Conservation (phyloP, 768 basidiomycete genomes). For the Calocybe cyanea region DNA sequence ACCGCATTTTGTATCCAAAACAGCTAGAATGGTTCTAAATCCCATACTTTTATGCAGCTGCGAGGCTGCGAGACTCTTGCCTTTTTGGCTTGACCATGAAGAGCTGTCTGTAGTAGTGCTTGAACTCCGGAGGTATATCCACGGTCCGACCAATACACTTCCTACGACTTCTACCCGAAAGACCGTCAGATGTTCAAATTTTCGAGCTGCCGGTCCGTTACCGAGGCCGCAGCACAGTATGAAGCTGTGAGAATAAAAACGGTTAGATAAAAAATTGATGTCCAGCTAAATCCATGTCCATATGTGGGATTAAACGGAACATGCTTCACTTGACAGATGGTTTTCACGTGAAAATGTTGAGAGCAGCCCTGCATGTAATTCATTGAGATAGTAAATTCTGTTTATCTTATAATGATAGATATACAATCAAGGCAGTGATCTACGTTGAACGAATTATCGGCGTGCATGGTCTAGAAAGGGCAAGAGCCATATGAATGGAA, state of each 20-base stretch:
- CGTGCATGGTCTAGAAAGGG: not conserved
- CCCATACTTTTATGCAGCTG: not conserved
- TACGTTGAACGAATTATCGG: too few relatives aligned
- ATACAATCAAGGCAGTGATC: too few relatives aligned
- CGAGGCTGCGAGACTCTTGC: not conserved
- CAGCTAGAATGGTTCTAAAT: not conserved
- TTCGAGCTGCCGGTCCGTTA: not conserved
- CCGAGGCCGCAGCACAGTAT: too few relatives aligned
- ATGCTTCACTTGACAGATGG: too few relatives aligned
- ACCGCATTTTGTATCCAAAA: constrained; percentile 7
- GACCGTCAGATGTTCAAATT: constrained; percentile 9
- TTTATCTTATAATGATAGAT: too few relatives aligned
- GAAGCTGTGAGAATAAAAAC: too few relatives aligned
- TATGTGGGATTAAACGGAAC: too few relatives aligned
- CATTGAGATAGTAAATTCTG: too few relatives aligned
- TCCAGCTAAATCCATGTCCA: too few relatives aligned
- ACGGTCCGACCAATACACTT: constrained; percentile 9
- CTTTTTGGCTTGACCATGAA: not conserved
- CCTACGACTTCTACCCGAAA: constrained; percentile 1
- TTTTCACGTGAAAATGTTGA: too few relatives aligned
- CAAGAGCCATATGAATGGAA: constrained; percentile 2
- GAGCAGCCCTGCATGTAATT: too few relatives aligned
- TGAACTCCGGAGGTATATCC: constrained; percentile 2
- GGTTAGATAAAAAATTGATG: too few relatives aligned
- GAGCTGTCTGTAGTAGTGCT: not conserved